Base-by-base conservation (phyloP, 2,329 filamentous ascomycete species). In the Leptoxyphium fumago region DNA sequence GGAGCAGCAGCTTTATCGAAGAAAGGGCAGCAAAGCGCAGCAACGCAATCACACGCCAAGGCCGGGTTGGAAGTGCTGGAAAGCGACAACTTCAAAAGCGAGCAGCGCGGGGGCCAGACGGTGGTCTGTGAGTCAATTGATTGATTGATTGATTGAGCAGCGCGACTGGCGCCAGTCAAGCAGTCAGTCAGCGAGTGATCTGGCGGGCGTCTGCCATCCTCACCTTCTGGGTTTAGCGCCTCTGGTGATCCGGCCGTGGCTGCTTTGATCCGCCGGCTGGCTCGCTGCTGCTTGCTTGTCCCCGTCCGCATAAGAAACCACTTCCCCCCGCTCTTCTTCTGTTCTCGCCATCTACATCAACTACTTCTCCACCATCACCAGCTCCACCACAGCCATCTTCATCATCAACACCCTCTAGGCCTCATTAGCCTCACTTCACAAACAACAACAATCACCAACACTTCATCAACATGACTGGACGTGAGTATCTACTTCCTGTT, bases 391-490 rank as follows among this genome's bases (percentile, higher is more conserved):
- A 40, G 45, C 42, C 41, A 29, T 42, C 43, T 45, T 39, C 49
- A 48, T 44, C 48, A 41, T 42, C 50, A 50, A 43, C 48, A 55
- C 55, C 53, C 48, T 48, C 45, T 26, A 26, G 21, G 21, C 21
- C 21, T 26, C 21, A 26, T 7, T 7, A 26, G 21, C 21, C 21
- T 26, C 21, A 26, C 21, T 52, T 55, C 48, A 44, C 13, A 14
- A 17, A 40, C 38, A 44, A 45, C 44, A 43, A 40, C 40, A 48
- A 49, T 48, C 46, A 48, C 50, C 41, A 49, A 48, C 57, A 55
- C 54, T 54, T 49, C 47, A 61, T 65, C 66, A 70, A 59, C 51
- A 70, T 70, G 67, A 68, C 67, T 68, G 67, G 67, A 64, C 67
- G 67, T 70, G 56, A 61, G 67, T 69, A 53, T 47, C 48, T 49